Evolutionary conservation across 2,329 filamentous ascomycete genomes (phyloP), one percentile per base, ranked within the genome.

Genomic region (Orbilia quercus): DNA sequence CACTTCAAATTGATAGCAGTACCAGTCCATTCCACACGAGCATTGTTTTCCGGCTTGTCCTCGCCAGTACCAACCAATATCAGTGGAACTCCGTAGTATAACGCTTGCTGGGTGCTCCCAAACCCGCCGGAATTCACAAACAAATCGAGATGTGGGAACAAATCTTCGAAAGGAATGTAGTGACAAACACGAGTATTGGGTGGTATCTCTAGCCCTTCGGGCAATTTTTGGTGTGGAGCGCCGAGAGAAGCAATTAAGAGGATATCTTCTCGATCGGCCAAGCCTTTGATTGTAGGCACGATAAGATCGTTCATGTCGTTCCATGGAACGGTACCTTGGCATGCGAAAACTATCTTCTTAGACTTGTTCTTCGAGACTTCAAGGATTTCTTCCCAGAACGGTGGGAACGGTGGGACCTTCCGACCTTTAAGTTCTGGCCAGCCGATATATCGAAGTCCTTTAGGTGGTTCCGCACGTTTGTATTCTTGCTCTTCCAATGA

Each of bases 81-180:
- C 76, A 85, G 80, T 1, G 84, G 84, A 18, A 84, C 81, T 0
- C 83, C 82, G 63, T 82, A 81, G 28, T 80, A 79, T 1, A 84
- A 77, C 1, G 80, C 81, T 62, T 85, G 83, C 20, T 81, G 79
- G 51, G 84, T 80, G 0, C 82, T 83, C 2, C 84, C 83, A 63
- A 84, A 85, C 2, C 84, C 83, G 9, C 81, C 84, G 51, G 85
- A 85, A 9, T 80, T 81, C 14, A 85, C 79, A 25, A 85, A 83
- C 0, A 83, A 80, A 42, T 79, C 76, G 16, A 76, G 76, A 71
- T 84, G 72, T 0, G 81, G 81, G 0, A 86, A 78, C 0, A 85
- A 67, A 0, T 80, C 78, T 65, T 85, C 83, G 72, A 85, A 85
- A 2, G 83, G 80, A 2, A 86, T 77, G 75, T 83, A 85, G 76